Percentiles rank a stretch among this genome's conserved stretches.
Conservation (phyloP, 306 rosid genomes). For the Cucurbita pepo region DNA sequence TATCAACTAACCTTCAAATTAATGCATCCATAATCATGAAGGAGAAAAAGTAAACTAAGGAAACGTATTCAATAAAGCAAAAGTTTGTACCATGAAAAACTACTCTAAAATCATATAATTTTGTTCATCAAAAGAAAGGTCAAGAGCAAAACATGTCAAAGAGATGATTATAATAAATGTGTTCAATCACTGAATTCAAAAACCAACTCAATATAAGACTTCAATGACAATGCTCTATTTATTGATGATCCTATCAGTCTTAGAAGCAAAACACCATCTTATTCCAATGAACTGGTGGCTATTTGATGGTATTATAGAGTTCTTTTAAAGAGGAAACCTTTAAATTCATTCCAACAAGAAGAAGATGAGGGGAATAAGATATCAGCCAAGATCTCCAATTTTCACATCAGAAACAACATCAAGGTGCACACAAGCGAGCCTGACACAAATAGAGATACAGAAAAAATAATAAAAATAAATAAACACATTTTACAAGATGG, state of each 20-base stretch:
- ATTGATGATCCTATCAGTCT: not conserved
- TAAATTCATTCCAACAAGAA: not conserved
- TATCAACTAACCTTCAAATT: not conserved
- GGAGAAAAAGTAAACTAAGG: too few relatives aligned
- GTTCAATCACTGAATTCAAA: not conserved
- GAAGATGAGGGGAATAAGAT: not conserved
- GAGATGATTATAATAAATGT: not conserved
- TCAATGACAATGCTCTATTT: not conserved
- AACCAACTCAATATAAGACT: not conserved
- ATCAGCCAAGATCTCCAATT: not conserved
- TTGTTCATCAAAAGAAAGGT: not conserved
- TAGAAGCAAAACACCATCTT: not conserved
- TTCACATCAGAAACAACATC: not conserved
- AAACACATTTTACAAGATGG: not conserved
- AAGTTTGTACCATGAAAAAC: not conserved
- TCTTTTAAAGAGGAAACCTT: not conserved
- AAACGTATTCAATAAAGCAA: not conserved
- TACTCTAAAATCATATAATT: not conserved
- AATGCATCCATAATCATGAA: not conserved
- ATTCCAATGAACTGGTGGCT: not conserved
- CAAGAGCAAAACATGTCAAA: not conserved
- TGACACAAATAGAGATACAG: not conserved
- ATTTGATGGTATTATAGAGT: not conserved
- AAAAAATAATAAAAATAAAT: not conserved
- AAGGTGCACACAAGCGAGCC: not conserved